Base-by-base conservation (phyloP, 805 yeast species). In the Teunomyces tritomae region DNA sequence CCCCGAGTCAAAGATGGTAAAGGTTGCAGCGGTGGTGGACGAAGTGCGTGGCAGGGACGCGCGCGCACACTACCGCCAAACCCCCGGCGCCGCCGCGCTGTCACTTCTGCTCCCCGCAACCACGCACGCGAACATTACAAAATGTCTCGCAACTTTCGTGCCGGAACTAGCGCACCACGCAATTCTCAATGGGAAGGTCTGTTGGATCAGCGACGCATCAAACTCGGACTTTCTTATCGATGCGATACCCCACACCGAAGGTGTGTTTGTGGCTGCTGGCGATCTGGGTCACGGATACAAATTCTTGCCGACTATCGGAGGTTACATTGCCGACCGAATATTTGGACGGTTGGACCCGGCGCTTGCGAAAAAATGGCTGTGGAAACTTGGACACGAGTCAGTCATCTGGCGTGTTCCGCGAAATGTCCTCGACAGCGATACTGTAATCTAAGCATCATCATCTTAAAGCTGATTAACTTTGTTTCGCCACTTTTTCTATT, bases 101-200 rank as follows among this genome's bases (percentile, higher is more conserved):
- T n/a, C 7, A 33, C 13, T 17, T 9, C 36, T 33, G 29, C 40
- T 37, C 40, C 40, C 40, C 29, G 40, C 40, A 26, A 24, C 40
- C 11, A 37, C 40, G 10, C 29, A n/a, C 17, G 17, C 40, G 16
- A 37, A 28, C 29, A 26, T 37, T 16, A 8, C 14, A 8, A 37
- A 37, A 37, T 37, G 40, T 37, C 40, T 37, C 40, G 40, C 29
- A 29, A 37, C 40, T 26, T 37, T 37, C 13, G 40, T 37, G 7
- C 40, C 40, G 17, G 29, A 37, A 24, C 14, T 37, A 16, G 9
- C 29, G 14, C n/a, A 37, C 40, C 40, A 37, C 40, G 17, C 40
- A 14, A 37, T 37, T 6, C 10, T 37, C 40, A 11, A 37, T 28
- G 29, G 17, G 28, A 37, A n/a, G 40, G 11, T 37, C 14, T 37